Evolutionary conservation across 495 filamentous ascomycete species (phyloP), one percentile per base, ranked within the genome.

Genomic region (Hyphodiscus hymeniophilus): DNA sequence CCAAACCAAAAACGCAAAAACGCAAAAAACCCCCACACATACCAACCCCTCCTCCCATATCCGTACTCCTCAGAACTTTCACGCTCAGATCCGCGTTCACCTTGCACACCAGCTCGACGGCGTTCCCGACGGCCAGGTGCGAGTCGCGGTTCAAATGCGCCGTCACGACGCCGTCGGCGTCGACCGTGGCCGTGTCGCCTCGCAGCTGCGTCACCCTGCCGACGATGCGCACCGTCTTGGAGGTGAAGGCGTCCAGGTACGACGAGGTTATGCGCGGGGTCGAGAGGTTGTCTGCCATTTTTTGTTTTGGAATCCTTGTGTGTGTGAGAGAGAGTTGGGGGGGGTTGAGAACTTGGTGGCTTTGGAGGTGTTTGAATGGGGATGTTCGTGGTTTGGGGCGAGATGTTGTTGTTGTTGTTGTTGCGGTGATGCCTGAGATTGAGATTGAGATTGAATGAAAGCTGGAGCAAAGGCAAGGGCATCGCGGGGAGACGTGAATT

Each of bases 81-180:
- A 98, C 63, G 13, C 76, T 79, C 33, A 92, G 66, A 57, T 94
- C 89, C 54, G 71, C 70, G 54, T 89, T 81, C 46, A 98, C 90
- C 66, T 92, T 96, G 44, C 89, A 94, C 34, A 97, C 82, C 50
- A 98, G 67, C 67, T 98, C 94, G 15, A 85, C 81, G 36, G 85
- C 77, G 63, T 87, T 87, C 42, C 85, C 82, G 61, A 86, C 72
- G 42, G 77, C 72, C 32, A 97, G 67, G 62, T 94, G 87, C 26
- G 77, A 75, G 52, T 95, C 41, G 32, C 84, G 71, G 60, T 85
- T 90, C 63, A 95, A 61, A 45, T 82, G 69, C 15, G 83, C 67
- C 17, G 78, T 84, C 40, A 95, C 73, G 41, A 76, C 75, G 7
- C 90, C 91, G 23, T 77, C 80, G 64, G 71, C 82, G 70, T 77